Base-by-base conservation (phyloP, 208 protist genomes). In the Wallacemonas sp. region DNA sequence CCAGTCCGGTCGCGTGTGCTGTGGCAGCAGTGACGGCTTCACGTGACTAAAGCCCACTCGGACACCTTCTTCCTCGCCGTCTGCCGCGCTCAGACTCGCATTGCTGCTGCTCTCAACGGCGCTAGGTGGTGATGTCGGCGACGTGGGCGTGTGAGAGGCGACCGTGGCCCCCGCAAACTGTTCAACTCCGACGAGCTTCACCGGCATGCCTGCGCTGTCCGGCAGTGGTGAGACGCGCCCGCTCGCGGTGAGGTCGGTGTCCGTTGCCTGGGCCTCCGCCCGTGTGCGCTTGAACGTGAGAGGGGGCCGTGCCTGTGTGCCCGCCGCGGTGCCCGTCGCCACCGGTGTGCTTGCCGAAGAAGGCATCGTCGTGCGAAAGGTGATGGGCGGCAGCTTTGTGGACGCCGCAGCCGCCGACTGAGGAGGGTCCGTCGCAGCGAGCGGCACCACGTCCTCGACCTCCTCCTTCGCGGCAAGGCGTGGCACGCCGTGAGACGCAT, bases 221-320 rank as follows among this genome's bases (percentile, higher is more conserved):
- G 44, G 8, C 44, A 22, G 19, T 8, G 44, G 22, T 6, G 36
- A n/a, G n/a, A n/a, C n/a, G n/a, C n/a, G n/a, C 36, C 9, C 36
- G 9, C 14, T 14, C 44, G 44, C 17, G 17, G 12, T 19, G 17
- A 19, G 17, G 17, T 30, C 4, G n/a, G 15, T 38, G 5, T 58
- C 46, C 11, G 46, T 54, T 3, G 22, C 46, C 21, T 24, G 6
- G 4, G 9, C 46, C n/a, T 58, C 51, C 5, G 14, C 51, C 4
- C 51, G 51, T 9, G n/a, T 58, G 26, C 51, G 51, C 30, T 39
- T 58, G 9, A 41, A n/a, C n/a, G n/a, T n/a, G n/a, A n/a, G n/a
- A n/a, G n/a, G n/a, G n/a, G n/a, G n/a, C n/a, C n/a, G n/a, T n/a
- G n/a, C n/a, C n/a, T n/a, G n/a, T n/a, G n/a, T n/a, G 36, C 9